Base-by-base conservation (phyloP, 2,329 filamentous ascomycete species). In the Diaporthe ampelina region DNA sequence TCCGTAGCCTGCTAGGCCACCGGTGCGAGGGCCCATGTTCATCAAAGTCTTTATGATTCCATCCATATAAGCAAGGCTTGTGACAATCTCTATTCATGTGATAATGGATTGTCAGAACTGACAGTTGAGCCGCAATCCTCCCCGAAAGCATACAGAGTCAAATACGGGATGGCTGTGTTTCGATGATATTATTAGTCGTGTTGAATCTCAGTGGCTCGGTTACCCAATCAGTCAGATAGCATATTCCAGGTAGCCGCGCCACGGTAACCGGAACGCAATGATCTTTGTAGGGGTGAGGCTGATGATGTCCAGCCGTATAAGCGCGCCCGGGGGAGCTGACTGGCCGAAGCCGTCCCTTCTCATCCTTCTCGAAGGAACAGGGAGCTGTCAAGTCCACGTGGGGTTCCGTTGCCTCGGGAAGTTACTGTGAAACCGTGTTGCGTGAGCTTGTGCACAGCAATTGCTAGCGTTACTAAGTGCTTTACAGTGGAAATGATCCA, bases 351-450 rank as follows among this genome's bases (percentile, higher is more conserved):
- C 37, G 45, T 61, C 58, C 37, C 15, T 10, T 29, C n/a, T 8
- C 24, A 61, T 61, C 58, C 58, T 61, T 45, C 37, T 43, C 5
- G 37, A 43, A 61, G 58, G 37, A 61, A 45, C 58, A 58, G 24
- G 37, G 13, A 29, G 40, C 24, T 45, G 37, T 26, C 17, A 17
- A 61, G 58, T 24, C 37, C 58, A 61, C 58, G 58, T 61, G 58
- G 58, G 24, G n/a, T 61, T 45, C 58, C 58, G 13, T 43, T 29
- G 13, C 58, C 15, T 45, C 37, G 58, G 58, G 8, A 43, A 2
- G 7, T 26, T 35, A 17, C 58, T 13, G 9, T 45, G 37, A 11
- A 26, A 61, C 37, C 45, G 57, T 29, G 37, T 29, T 61, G 24
- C 15, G 37, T 29, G 8, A 45, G 58, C 56, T 15, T 21, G 15